Base-by-base conservation (phyloP, 2,329 filamentous ascomycete species). In the Oidium heveae region DNA sequence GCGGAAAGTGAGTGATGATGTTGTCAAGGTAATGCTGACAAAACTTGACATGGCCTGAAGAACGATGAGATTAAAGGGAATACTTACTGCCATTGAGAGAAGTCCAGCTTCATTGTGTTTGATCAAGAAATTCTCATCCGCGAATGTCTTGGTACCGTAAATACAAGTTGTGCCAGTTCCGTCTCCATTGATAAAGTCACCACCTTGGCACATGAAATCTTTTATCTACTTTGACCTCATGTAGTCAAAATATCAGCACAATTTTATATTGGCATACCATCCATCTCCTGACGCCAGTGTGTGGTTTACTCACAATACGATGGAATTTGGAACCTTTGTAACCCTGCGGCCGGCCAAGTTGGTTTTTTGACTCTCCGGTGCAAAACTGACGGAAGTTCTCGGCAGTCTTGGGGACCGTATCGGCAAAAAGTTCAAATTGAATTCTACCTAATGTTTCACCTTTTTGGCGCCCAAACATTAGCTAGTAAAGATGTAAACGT, bases 381-480 rank as follows among this genome's bases (percentile, higher is more conserved):
- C 88, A 95, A 70, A 94, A 94, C 65, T 93, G 86, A 50, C 88
- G 84, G 67, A 98, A 96, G 72, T 96, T 96, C 68, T 96, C 91
- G 33, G 88, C 86, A 9, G 91, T 96, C 63, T 81, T 82, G 59
- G 88, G 87, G 0, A 86, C 84, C 22, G 83, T 73, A 68, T 94
- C 77, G 57, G 82, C 79, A 72, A 91, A 95, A 57, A 98, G 78
- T 69, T 95, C 86, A 67, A 94, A 87, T 60, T 84, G 89, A 64
- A 94, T 79, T 56, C 87, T 81, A 59, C 88, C 88, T n/a, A 94
- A 76, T 2, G 85, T 81, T 64, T 93, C 85, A 57, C 87, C 87
- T 91, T 41, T 12, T 20, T 1, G n/a, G 18, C 13, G 28, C 10
- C 24, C 10, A 9, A 36, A 46, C 52, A 46, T 32, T 39, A 34